Percentiles rank a stretch among this genome's conserved stretches.
phyloP scores from a whole-genome alignment of 176 grass and related monocot genomes.

The Raddia guianensis region DNA sequence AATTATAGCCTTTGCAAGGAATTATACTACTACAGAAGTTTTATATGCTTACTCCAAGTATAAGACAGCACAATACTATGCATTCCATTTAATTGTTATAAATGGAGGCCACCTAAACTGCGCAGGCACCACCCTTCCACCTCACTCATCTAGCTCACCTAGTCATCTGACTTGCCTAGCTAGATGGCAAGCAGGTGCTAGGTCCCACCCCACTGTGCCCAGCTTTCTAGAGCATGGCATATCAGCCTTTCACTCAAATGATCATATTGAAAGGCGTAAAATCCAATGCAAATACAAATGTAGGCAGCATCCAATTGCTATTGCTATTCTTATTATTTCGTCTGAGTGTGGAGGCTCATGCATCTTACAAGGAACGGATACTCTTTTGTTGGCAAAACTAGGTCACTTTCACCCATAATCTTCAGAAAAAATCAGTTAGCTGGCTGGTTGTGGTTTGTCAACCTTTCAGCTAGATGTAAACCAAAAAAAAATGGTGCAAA shows the following conservation, averaged over 20 bases:
- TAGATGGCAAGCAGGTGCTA: background rate
- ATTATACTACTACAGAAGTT: slow-evolving; percentile 22
- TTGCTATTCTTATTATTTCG: background rate
- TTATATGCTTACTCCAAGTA: slow-evolving; percentile 4
- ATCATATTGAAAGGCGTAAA: slow-evolving; percentile 16
- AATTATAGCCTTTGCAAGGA: background rate
- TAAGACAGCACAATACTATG: background rate
- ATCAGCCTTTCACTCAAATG: background rate
- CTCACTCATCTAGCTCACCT: background rate
- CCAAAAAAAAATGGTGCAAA: slow-evolving; percentile 24
- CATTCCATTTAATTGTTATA: background rate
- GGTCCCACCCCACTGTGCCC: background rate
- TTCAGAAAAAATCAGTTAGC: background rate
- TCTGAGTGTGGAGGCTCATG: background rate
- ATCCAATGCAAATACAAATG: slow-evolving; percentile 9
- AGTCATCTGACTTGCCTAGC: too few species aligned
- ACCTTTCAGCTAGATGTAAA: background rate
- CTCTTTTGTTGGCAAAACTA: background rate
- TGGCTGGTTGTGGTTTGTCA: background rate
- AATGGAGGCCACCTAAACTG: background rate
- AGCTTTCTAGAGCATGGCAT: background rate
- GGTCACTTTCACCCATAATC: background rate
- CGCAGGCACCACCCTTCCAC: background rate
- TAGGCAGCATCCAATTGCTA: background rate
- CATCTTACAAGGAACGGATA: background rate